Percentiles rank a stretch among this genome's conserved stretches.
Evolutionary conservation across 805 yeast species (phyloP).

Genomic region (Suhomyces sp.): DNA sequence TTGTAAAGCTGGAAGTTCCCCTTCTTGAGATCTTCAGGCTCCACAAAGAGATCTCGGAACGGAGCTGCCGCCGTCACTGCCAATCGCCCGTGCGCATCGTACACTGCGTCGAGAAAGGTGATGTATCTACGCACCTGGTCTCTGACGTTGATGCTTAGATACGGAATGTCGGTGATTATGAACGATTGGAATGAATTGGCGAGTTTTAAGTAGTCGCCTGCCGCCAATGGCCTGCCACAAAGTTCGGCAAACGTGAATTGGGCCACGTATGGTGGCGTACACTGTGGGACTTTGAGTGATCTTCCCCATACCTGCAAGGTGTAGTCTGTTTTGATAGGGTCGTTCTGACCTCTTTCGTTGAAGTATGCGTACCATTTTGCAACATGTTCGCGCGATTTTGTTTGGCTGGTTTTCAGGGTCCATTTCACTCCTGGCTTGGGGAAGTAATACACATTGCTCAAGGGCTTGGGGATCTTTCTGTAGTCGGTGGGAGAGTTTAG

Average conservation of each 20-base stretch:
- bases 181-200: constrained; percentile 74
- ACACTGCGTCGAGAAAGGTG: constrained; percentile 92
- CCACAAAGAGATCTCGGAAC: constrained; percentile 81
- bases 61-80: constrained; percentile 90
- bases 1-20: constrained; percentile 45
- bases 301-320: constrained; percentile 83
- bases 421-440: constrained; percentile 65
- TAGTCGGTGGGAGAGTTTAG: constrained; percentile 93
- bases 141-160: constrained; percentile 69
- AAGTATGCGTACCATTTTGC: constrained; percentile 79
- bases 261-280: constrained; percentile 79
- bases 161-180: constrained; percentile 91
- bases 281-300: constrained; percentile 66
- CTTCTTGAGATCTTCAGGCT: constrained; percentile 59
- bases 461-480: constrained; percentile 81
- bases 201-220: constrained; percentile 88
- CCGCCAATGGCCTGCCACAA: constrained; percentile 85
- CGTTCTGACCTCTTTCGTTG: constrained; percentile 46
- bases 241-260: constrained; percentile 83
- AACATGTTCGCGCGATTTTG: constrained; percentile 58
- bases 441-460: constrained; percentile 71
- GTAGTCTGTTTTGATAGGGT: constrained; percentile 15
- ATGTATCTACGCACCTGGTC: constrained; percentile 89
- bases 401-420: constrained; percentile 47
- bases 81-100: constrained; percentile 82